Evolutionary conservation across 257 asterid genomes (phyloP).

Genomic region (Orobanche coerulescens): DNA sequence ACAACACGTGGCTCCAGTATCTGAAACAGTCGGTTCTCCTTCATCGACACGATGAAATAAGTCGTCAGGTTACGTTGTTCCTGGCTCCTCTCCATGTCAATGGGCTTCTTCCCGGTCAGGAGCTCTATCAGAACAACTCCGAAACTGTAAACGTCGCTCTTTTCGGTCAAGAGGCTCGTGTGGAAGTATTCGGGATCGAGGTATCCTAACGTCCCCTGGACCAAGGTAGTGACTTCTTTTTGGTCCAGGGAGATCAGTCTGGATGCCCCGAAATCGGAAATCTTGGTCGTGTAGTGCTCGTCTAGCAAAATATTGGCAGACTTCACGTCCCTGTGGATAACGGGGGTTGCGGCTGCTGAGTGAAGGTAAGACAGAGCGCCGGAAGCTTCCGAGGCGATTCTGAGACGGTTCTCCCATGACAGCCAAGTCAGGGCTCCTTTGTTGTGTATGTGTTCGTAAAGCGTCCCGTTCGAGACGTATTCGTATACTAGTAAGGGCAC

Average conservation of each 20-base stretch:
- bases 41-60: conserved; percentile 31
- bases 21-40: conserved; percentile 42
- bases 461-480: conserved; percentile 56
- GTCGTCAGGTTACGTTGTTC: conserved; percentile 47
- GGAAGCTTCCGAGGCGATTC: conserved; percentile 62
- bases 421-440: conserved; percentile 34
- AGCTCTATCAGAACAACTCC: conserved; percentile 72
- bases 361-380: conserved; percentile 69
- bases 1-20: conserved; percentile 48
- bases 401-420: conserved; percentile 53
- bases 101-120: conserved; percentile 53
- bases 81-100: conserved; percentile 35
- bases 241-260: conserved; percentile 57
- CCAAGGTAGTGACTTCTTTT: conserved; percentile 58
- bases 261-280: conserved; percentile 80
- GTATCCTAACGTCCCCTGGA: conserved; percentile 75
- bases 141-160: conserved; percentile 76
- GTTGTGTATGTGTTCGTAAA: conserved; percentile 44
- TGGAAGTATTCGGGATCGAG: conserved; percentile 73
- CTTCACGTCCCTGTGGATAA: conserved; percentile 72
- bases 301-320: conserved; percentile 67
- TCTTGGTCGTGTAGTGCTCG: conserved; percentile 46
- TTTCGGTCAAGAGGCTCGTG: conserved; percentile 57
- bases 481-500: conserved; percentile 71
- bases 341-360: conserved; percentile 54